Evolutionary conservation across 441 rosid species (phyloP).

Genomic region (Pelargonium myrrhifolium): DNA sequence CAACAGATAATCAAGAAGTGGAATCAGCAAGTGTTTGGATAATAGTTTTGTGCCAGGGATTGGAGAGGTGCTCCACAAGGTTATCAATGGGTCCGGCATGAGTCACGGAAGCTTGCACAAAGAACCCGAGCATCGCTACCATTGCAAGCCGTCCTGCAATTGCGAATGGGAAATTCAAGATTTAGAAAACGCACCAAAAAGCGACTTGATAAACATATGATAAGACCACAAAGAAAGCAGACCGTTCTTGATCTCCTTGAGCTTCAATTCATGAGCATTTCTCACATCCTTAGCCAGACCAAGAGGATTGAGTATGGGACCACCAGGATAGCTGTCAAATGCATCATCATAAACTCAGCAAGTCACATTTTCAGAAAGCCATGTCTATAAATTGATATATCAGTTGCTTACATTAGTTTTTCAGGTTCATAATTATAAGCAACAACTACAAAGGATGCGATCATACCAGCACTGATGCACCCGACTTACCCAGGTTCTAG

Average conservation of each 20-base stretch:
- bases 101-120: constrained; percentile 85
- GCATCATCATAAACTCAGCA: too few species aligned
- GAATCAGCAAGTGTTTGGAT: constrained; percentile 58
- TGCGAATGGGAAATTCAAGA: background rate
- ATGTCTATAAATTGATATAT: background rate
- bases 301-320: constrained; percentile 79
- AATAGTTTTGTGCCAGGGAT: constrained; percentile 87
- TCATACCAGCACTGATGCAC: too few species aligned
- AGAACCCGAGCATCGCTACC: constrained; percentile 82
- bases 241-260: constrained; percentile 92
- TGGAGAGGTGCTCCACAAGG: constrained; percentile 74
- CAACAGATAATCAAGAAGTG: constrained; percentile 25
- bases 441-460: background rate
- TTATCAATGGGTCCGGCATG: constrained; percentile 82
- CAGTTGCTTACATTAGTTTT: too few species aligned
- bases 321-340: constrained; percentile 72
- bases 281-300: constrained; percentile 75
- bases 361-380: background rate
- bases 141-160: constrained; percentile 77
- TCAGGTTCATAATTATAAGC: too few species aligned
- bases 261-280: constrained; percentile 69
- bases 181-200: background rate
- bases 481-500: constrained; percentile 87
- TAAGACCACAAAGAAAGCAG: background rate
- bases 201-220: background rate